phyloP scores from a whole-genome alignment of 805 yeast genomes.

The Lipomyces kockii region DNA sequence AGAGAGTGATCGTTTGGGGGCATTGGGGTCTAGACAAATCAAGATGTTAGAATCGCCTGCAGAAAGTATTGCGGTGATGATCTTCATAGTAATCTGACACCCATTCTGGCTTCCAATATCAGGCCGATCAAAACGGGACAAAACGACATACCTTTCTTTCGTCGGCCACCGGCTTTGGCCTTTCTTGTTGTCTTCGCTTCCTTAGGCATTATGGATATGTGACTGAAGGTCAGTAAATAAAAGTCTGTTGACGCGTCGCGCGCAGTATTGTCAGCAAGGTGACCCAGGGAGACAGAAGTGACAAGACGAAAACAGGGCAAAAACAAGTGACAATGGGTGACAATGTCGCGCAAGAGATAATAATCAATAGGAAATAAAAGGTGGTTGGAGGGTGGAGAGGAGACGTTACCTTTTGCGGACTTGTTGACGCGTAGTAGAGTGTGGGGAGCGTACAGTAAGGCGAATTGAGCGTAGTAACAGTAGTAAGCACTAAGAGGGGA shows the following conservation, averaged over 20 bases:
- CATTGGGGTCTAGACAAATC: constrained; percentile 76
- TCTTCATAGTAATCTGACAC: no score
- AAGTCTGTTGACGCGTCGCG: constrained; percentile 17
- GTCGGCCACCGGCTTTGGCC: constrained; percentile 36
- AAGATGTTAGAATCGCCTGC: background rate
- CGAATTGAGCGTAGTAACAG: constrained; percentile 2
- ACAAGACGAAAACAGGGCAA: constrained; percentile 1
- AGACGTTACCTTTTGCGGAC: constrained; percentile 7
- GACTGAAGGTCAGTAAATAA: background rate
- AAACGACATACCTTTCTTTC: constrained; percentile 36
- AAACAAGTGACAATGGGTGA: background rate
- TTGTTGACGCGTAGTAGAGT: constrained; percentile 6
- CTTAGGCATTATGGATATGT: constrained; percentile 33
- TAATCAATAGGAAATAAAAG: background rate
- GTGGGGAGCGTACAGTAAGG: constrained; percentile 6
- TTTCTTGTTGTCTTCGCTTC: constrained; percentile 35
- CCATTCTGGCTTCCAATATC: background rate
- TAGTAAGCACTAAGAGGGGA: background rate
- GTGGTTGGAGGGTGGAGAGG: constrained; percentile 9
- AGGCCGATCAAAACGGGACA: constrained; percentile 2
- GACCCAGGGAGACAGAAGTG: constrained; percentile 6
- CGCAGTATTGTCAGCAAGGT: constrained; percentile 4
- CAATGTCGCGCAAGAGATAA: background rate
- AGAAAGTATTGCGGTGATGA: no score
- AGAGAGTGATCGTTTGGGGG: constrained; percentile 97